Conservation (phyloP, 768 basidiomycete species). For the Trametes maxima region DNA sequence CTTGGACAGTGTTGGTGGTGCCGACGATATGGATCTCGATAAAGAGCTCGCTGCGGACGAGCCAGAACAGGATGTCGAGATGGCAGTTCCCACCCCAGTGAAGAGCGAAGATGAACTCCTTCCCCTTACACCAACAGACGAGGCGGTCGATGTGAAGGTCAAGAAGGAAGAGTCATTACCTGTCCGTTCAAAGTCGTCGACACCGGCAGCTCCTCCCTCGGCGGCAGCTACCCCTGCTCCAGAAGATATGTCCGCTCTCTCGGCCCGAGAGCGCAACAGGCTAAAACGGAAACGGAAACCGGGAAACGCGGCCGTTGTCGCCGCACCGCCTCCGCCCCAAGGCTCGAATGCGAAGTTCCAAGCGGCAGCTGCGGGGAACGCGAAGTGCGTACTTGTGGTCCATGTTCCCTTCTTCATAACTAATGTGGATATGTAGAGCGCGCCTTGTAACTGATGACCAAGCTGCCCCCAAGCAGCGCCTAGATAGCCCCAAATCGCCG, state of each 20-base stretch:
- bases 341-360: constrained; percentile 61
- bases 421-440: constrained; percentile 47
- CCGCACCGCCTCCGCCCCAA: constrained; percentile 66
- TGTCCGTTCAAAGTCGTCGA: constrained; percentile 47
- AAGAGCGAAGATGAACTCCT: constrained; percentile 45
- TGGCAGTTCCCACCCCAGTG: constrained; percentile 17
- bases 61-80: constrained; percentile 45
- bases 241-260: constrained; percentile 62
- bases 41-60: constrained; percentile 75
- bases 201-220: constrained; percentile 40
- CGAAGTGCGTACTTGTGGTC: constrained; percentile 50
- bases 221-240: constrained; percentile 42
- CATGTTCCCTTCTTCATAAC: background rate
- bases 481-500: constrained; percentile 56
- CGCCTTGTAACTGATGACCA: constrained; percentile 69
- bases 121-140: constrained; percentile 47
- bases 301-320: constrained; percentile 82
- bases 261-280: constrained; percentile 91
- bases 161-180: constrained; percentile 38
- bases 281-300: constrained; percentile 93
- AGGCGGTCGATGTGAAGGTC: constrained; percentile 37
- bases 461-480: constrained; percentile 46
- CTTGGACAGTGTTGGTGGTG: constrained; percentile 66
- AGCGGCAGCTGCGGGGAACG: constrained; percentile 55
- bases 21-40: constrained; percentile 85